Evolutionary conservation across 805 yeast species (phyloP).

Genomic region (Torulaspora microellipsoides): DNA sequence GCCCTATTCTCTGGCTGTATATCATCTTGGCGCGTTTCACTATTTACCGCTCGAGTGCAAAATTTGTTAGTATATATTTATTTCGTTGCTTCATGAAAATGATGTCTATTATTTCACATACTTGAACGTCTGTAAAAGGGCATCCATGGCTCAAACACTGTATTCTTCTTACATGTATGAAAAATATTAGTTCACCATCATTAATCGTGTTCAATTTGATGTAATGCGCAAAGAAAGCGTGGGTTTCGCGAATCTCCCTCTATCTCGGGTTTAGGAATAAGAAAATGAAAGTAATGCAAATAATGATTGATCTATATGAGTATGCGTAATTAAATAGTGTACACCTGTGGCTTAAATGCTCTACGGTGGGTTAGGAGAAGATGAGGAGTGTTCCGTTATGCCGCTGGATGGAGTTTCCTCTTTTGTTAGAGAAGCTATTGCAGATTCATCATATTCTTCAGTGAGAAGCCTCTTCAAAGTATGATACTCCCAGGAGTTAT

Average conservation of each 20-base stretch:
- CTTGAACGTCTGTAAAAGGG: slow-evolving; percentile 16
- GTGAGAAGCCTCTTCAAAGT: slow-evolving; percentile 18
- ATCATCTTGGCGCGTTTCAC: slow-evolving; percentile 14
- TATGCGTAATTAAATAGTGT: too few species aligned
- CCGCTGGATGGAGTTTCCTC: slow-evolving; percentile 1
- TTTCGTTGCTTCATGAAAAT: background rate
- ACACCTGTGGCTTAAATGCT: too few species aligned
- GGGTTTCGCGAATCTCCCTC: too few species aligned
- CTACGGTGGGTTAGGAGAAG: background rate
- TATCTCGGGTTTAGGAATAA: too few species aligned
- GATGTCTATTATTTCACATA: slow-evolving; percentile 3
- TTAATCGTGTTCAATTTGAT: too few species aligned
- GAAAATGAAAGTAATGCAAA: too few species aligned
- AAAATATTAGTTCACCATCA: too few species aligned
- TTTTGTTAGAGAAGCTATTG: slow-evolving; percentile 1
- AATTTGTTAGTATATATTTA: slow-evolving; percentile 2
- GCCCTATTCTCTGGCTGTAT: slow-evolving; percentile 14
- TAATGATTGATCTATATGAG: too few species aligned
- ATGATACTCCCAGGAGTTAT: slow-evolving; percentile 30
- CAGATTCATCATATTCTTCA: slow-evolving; percentile 10
- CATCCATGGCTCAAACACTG: slow-evolving; percentile 9
- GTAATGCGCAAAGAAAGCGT: too few species aligned
- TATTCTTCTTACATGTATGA: too few species aligned
- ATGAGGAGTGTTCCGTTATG: slow-evolving; percentile 3
- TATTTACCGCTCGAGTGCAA: background rate